A percentile compares a stretch with the other conserved stretches of the same genome.
These are phyloP conservation scores for Fusarium sp. DNA, from an alignment of 2,329 filamentous ascomycete species.

Conservation along the genomic window DNA sequence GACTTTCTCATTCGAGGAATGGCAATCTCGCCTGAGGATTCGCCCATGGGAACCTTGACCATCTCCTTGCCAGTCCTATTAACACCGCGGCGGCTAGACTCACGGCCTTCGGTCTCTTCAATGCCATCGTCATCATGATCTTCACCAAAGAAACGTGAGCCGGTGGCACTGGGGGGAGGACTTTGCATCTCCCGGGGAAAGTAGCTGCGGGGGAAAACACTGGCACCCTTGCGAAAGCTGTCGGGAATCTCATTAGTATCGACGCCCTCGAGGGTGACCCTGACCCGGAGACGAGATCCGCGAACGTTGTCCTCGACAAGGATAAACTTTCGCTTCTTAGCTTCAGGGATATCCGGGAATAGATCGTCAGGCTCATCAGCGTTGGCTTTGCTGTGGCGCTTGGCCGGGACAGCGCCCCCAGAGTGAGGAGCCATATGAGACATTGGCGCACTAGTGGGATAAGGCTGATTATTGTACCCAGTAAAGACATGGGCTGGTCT, in stretches of 20 bases:
- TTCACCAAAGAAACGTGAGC: conserved; percentile 78
- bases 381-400: conserved; percentile 55
- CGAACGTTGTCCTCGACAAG: conserved; percentile 90
- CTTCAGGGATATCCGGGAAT: conserved; percentile 88
- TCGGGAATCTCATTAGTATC: conserved; percentile 97
- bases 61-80: conserved; percentile 51
- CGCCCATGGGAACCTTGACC: conserved; percentile 71
- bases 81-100: conserved; percentile 50
- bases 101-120: conserved; percentile 61
- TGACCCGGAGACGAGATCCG: conserved; percentile 83
- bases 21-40: conserved; percentile 78
- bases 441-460: conserved; percentile 68
- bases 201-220: conserved; percentile 90
- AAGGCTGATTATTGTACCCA: conserved; percentile 71
- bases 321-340: conserved; percentile 95
- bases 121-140: conserved; percentile 67
- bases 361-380: conserved; percentile 74
- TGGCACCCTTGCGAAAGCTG: conserved; percentile 89
- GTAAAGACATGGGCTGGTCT: conserved; percentile 80
- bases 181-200: conserved; percentile 94
- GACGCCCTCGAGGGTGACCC: conserved; percentile 91
- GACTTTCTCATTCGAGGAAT: conserved; percentile 78
- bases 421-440: conserved; percentile 64
- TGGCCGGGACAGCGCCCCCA: conserved; percentile 50
- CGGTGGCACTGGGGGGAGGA: conserved; percentile 79